These are phyloP conservation scores for Acanthamoeba castellanii DNA, from an alignment of 208 protist genomes.

Conservation along the genomic window DNA sequence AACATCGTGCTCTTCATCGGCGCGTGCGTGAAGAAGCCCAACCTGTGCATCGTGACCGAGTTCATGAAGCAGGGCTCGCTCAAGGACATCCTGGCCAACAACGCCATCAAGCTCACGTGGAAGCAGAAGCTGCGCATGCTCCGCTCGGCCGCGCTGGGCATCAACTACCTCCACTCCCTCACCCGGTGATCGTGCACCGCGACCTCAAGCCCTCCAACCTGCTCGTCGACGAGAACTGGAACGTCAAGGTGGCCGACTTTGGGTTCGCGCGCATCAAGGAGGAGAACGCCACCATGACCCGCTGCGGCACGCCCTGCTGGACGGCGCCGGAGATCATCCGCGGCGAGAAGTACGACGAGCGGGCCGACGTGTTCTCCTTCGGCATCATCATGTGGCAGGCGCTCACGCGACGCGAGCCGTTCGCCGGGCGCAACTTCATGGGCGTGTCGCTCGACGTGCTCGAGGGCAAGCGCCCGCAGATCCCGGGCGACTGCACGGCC, in stretches of 20 bases:
- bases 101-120: conserved; percentile 1
- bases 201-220: conserved; percentile 4
- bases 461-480: too few relatives aligned
- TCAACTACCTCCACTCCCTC: background rate
- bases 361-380: too few relatives aligned
- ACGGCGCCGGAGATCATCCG: too few relatives aligned
- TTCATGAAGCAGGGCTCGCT: conserved; percentile 45
- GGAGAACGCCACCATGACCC: conserved; percentile 18
- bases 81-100: conserved; percentile 28
- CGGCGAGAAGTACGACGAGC: too few relatives aligned
- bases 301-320: background rate
- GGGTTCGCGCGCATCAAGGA: background rate
- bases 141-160: too few relatives aligned
- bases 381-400: too few relatives aligned
- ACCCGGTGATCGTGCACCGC: background rate
- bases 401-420: too few relatives aligned
- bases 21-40: conserved; percentile 1
- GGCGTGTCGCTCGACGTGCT: too few relatives aligned
- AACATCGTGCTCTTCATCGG: conserved; percentile 51
- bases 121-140: background rate
- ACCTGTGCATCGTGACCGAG: conserved; percentile 58
- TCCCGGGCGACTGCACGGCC: too few relatives aligned
- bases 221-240: background rate
- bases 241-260: conserved; percentile 38
- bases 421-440: too few relatives aligned